Evolutionary conservation across 345 rosid species (phyloP), one percentile per base, ranked within the genome.

Genomic region (Eutrema japonicum): DNA sequence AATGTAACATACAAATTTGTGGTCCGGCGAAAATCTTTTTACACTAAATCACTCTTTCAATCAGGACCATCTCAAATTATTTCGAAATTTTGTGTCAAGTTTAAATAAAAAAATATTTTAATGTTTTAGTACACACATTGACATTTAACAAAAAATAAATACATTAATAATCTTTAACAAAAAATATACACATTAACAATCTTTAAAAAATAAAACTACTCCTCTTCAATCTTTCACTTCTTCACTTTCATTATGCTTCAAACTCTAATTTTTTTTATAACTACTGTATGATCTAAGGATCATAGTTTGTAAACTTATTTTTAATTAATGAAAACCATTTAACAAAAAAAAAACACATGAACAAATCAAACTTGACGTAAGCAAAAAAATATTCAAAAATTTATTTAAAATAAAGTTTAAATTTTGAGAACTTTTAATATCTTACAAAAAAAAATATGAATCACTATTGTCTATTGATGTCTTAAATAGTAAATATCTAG

Each of bases 1-100:
- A 42, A 32, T 72, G 64, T 64, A 53, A 72, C 33, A 53, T 43
- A 53, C n/a, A 72, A 54, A 63, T 72, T 42, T 35, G 47, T 63
- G 70, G 70, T 53, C 70, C 76, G 47, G 53, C 3, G 46, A 37
- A 53, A 40, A 43, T 0, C 4, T 37, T 46, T 52, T 43, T 33
- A 10, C 47, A 53, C 1, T 32, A 16, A 12, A 18, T 55, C 48
- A 53, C 13, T 10, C 42, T 38, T 29, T 46, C 64, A 54, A 1
- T 3, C 53, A 72, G 46, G 76, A 63, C 58, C 41, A 70, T 48
- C 36, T 27, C 2, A 37, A 57, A 13, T 46, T 35, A 45, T 56
- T 56, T 69, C 26, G 8, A 66, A 49, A 6, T n/a, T 41, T 29
- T n/a, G 0, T 52, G 51, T 30, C 6, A 30, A 14, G 10, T 33